Conservation (phyloP, 1,139 yeast genomes). For the Eremothecium cymbalariae region DNA sequence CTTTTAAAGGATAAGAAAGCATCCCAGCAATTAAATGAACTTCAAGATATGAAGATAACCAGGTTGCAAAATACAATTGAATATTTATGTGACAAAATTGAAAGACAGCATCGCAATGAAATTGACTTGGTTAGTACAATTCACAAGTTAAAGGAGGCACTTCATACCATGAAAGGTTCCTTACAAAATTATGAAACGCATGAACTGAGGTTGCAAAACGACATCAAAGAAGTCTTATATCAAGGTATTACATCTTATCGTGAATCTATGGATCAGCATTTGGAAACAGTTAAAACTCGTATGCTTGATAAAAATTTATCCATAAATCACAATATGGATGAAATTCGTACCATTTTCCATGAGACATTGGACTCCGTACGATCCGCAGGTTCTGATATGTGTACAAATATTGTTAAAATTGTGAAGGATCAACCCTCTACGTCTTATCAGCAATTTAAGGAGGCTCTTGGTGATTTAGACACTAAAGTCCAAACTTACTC, state of each 20-base stretch:
- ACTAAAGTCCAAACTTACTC: constrained; percentile 14
- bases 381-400: constrained; percentile 19
- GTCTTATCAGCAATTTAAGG: constrained; percentile 14
- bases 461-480: constrained; percentile 12
- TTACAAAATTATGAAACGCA: constrained; percentile 29
- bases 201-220: constrained; percentile 26
- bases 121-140: constrained; percentile 31
- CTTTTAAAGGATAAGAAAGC: constrained; percentile 26
- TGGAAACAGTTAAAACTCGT: constrained; percentile 18
- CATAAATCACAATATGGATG: constrained; percentile 16
- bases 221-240: constrained; percentile 24
- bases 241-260: constrained; percentile 20
- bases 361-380: constrained; percentile 16
- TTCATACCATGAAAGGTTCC: constrained; percentile 29
- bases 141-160: constrained; percentile 28
- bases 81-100: constrained; percentile 31
- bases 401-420: constrained; percentile 21
- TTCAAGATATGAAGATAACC: constrained; percentile 28
- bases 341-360: constrained; percentile 20
- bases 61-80: constrained; percentile 29
- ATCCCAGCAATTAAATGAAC: constrained; percentile 26
- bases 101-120: constrained; percentile 32
- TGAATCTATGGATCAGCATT: constrained; percentile 16
- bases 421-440: constrained; percentile 19
- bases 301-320: constrained; percentile 10